Evolutionary conservation across 495 filamentous ascomycete species (phyloP).

Genomic region (Aspergillus sclerotiicarbonarius): DNA sequence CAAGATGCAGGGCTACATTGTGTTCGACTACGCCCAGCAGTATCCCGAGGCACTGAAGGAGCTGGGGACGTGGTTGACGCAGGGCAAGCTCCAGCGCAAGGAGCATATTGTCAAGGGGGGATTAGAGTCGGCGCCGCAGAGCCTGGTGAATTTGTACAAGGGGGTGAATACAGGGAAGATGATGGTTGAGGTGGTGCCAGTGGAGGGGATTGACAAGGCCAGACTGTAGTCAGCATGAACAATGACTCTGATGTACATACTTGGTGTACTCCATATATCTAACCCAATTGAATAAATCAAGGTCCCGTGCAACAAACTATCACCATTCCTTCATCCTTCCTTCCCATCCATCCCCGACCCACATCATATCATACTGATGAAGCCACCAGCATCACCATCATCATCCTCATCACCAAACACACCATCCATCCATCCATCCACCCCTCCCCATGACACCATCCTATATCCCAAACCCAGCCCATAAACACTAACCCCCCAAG

Average conservation of each 20-base stretch:
- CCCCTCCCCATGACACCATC: no score
- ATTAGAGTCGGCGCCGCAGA: constrained; percentile 48
- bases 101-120: constrained; percentile 54
- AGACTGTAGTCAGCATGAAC: no score
- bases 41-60: constrained; percentile 45
- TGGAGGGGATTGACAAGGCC: constrained; percentile 32
- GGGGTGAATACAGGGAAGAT: constrained; percentile 54
- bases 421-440: no score
- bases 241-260: no score
- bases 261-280: background rate
- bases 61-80: constrained; percentile 46
- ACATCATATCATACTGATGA: no score
- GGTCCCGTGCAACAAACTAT: background rate
- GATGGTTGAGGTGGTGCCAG: constrained; percentile 47
- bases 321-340: no score
- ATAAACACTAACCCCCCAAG: no score
- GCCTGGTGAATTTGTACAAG: constrained; percentile 47
- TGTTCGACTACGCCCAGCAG: constrained; percentile 50
- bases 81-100: constrained; percentile 57
- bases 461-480: no score
- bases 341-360: no score
- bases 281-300: background rate
- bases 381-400: no score
- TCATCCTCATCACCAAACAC: no score
- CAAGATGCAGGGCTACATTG: constrained; percentile 57